phyloP scores from a whole-genome alignment of 441 rosid genomes.

The Biscutella auriculata region DNA sequence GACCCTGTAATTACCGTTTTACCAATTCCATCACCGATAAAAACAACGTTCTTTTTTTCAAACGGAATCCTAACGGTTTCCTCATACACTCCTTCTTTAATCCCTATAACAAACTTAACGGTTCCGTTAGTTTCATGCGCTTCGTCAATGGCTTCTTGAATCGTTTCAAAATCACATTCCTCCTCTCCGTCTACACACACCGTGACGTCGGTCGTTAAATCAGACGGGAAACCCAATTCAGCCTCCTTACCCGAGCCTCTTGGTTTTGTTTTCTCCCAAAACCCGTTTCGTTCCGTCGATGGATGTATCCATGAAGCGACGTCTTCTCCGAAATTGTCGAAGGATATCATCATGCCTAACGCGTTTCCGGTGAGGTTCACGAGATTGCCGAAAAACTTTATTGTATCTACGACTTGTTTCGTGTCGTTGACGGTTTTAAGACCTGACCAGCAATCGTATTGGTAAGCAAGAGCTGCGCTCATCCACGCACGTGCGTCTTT shows the following conservation, averaged over 20 bases:
- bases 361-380: conserved; percentile 51
- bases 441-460: conserved; percentile 59
- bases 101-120: conserved; percentile 49
- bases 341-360: conserved; percentile 53
- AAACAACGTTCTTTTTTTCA: conserved; percentile 68
- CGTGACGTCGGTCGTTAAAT: conserved; percentile 38
- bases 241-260: conserved; percentile 7
- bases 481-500: conserved; percentile 78
- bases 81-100: conserved; percentile 59
- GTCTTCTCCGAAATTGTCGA: conserved; percentile 45
- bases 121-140: conserved; percentile 41
- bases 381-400: conserved; percentile 35
- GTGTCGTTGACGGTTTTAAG: conserved; percentile 55
- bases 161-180: conserved; percentile 37
- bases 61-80: conserved; percentile 72
- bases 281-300: conserved; percentile 59
- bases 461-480: conserved; percentile 65
- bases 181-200: conserved; percentile 44
- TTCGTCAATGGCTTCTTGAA: conserved; percentile 71
- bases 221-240: conserved; percentile 35
- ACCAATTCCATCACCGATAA: conserved; percentile 79
- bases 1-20: conserved; percentile 77
- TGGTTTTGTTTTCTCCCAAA: conserved; percentile 42
- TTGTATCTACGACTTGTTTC: conserved; percentile 29
- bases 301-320: conserved; percentile 47